Percentiles rank a stretch among this genome's conserved stretches.
Conservation (phyloP, 2,329 filamentous ascomycete species). For the Cladosporium sp. region DNA sequence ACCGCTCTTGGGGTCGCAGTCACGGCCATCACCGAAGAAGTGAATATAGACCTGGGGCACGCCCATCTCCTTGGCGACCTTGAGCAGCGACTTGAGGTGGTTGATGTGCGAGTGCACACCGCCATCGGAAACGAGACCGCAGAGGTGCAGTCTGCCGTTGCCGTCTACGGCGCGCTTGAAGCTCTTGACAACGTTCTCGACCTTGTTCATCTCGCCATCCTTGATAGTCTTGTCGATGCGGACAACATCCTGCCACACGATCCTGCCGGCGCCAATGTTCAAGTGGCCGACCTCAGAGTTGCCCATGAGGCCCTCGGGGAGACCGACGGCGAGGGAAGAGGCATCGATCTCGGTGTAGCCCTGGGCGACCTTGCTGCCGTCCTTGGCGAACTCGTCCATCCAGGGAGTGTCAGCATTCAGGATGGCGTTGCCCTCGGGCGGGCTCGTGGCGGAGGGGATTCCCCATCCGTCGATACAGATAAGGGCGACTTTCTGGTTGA, state of each 20-base stretch:
- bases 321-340: constrained; percentile 90
- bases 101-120: constrained; percentile 96
- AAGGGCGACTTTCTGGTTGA: constrained; percentile 70
- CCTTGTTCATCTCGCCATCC: constrained; percentile 75
- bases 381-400: constrained; percentile 81
- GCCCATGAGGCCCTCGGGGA: constrained; percentile 96
- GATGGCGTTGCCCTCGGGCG: constrained; percentile 91
- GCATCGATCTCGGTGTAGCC: constrained; percentile 93
- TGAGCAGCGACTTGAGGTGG: constrained; percentile 83
- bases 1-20: constrained; percentile 95
- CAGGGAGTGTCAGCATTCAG: constrained; percentile 87
- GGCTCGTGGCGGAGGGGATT: constrained; percentile 76
- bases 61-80: constrained; percentile 83
- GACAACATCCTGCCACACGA: constrained; percentile 92
- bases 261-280: constrained; percentile 96
- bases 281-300: constrained; percentile 98
- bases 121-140: constrained; percentile 90
- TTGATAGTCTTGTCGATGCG: constrained; percentile 93
- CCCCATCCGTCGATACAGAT: constrained; percentile 99
- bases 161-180: constrained; percentile 80
- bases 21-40: constrained; percentile 97
- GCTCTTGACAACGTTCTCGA: constrained; percentile 74
- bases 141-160: constrained; percentile 89
- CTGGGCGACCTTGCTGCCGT: constrained; percentile 70
- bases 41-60: constrained; percentile 95